A percentile compares a stretch with the other conserved stretches of the same genome.
These are phyloP conservation scores for Eucalyptus brandiana DNA, from an alignment of 345 rosid species.

Conservation along the genomic window DNA sequence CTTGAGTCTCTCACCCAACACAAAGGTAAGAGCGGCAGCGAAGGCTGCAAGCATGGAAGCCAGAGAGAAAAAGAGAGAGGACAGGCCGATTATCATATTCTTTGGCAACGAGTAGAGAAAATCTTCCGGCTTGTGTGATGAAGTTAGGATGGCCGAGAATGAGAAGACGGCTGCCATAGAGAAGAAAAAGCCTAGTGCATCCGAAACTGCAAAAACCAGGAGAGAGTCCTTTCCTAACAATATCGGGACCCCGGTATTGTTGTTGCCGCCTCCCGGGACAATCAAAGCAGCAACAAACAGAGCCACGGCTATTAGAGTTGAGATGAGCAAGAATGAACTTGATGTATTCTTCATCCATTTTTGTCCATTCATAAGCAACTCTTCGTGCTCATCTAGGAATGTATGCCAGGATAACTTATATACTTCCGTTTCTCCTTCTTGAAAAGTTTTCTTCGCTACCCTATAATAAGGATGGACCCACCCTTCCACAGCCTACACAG, in stretches of 20 bases:
- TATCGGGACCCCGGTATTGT: background rate
- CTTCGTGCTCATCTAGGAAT: background rate
- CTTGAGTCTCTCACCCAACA: background rate
- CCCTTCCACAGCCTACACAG: background rate
- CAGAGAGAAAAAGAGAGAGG: background rate
- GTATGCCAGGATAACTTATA: no score
- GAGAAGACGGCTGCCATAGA: conserved; percentile 6
- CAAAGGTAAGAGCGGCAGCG: background rate
- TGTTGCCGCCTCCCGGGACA: conserved; percentile 9
- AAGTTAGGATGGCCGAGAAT: conserved; percentile 9
- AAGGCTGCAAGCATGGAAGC: background rate
- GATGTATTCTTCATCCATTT: conserved; percentile 12
- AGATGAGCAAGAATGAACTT: conserved; percentile 8
- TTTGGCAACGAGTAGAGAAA: background rate
- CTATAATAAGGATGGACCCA: background rate
- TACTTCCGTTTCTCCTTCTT: background rate
- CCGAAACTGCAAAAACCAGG: conserved; percentile 5
- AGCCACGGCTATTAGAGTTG: conserved; percentile 13
- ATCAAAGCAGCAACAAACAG: conserved; percentile 22
- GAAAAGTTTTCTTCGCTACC: fast-evolving
- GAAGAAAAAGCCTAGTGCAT: conserved; percentile 3
- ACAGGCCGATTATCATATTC: background rate
- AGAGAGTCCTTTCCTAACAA: background rate
- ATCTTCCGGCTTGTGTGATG: conserved; percentile 2
- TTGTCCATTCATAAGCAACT: background rate